phyloP scores from a whole-genome alignment of 2,329 filamentous ascomycete genomes.

The Bipolaris victoriae region DNA sequence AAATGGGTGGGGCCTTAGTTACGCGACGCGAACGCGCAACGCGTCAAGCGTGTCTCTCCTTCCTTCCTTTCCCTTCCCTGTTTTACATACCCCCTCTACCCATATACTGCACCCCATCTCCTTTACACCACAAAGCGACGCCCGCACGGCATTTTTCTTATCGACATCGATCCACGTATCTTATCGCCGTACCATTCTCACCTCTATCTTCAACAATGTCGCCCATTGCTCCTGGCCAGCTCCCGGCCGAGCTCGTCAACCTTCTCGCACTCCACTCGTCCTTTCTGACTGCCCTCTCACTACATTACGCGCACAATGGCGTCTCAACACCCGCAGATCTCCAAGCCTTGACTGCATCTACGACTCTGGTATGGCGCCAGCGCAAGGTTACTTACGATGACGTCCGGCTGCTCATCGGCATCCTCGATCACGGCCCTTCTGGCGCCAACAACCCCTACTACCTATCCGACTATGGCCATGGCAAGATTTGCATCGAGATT shows the following conservation, averaged over 20 bases:
- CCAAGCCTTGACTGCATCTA: slow-evolving; percentile 47
- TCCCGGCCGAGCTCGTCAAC: slow-evolving; percentile 53
- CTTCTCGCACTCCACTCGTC: slow-evolving; percentile 55
- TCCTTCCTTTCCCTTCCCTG: slow-evolving; percentile 26
- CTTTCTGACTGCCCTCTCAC: slow-evolving; percentile 57
- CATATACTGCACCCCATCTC: slow-evolving; percentile 32
- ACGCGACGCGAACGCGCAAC: slow-evolving; percentile 33
- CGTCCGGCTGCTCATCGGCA: slow-evolving; percentile 54
- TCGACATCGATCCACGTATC: slow-evolving; percentile 27
- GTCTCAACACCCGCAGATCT: slow-evolving; percentile 54
- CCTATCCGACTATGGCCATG: slow-evolving; percentile 52
- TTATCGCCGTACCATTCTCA: slow-evolving; percentile 29
- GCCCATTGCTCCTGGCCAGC: slow-evolving; percentile 36
- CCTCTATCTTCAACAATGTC: slow-evolving; percentile 36
- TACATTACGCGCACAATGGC: slow-evolving; percentile 59
- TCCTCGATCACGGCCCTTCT: slow-evolving; percentile 43
- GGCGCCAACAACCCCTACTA: slow-evolving; percentile 45
- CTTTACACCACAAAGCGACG: slow-evolving; percentile 12
- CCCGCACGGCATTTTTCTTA: slow-evolving; percentile 24
- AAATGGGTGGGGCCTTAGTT: slow-evolving; percentile 30
- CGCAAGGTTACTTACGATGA: slow-evolving; percentile 55
- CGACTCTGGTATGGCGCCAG: slow-evolving; percentile 55
- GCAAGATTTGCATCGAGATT: slow-evolving; percentile 52
- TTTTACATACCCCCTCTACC: slow-evolving; percentile 35
- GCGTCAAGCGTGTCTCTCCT: slow-evolving; percentile 28